These are phyloP conservation scores for Ochetophila trinervis DNA, from an alignment of 306 rosid species.

Conservation along the genomic window DNA sequence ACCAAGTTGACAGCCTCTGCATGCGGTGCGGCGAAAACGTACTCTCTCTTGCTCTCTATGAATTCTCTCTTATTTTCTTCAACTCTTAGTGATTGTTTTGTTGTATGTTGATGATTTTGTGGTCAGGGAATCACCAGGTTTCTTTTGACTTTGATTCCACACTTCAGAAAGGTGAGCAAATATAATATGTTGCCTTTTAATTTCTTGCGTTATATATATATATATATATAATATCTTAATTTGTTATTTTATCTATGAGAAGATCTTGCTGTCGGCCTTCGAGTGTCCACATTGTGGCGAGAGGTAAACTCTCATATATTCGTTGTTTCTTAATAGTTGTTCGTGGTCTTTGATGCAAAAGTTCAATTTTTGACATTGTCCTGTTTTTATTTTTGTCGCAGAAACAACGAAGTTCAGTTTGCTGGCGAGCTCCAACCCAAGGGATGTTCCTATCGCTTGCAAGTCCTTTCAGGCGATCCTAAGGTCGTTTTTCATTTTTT, in stretches of 20 bases:
- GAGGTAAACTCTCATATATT: slow-evolving; percentile 48
- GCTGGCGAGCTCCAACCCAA: slow-evolving; percentile 93
- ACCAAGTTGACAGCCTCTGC: slow-evolving; percentile 77
- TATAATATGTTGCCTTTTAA: not conserved
- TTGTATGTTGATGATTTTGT: not conserved
- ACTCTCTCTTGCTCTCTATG: slow-evolving; percentile 10
- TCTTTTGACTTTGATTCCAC: slow-evolving; percentile 66
- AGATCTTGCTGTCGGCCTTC: slow-evolving; percentile 88
- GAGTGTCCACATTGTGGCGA: slow-evolving; percentile 92
- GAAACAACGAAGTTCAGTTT: slow-evolving; percentile 97
- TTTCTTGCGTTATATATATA: not conserved
- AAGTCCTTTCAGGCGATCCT: slow-evolving; percentile 56
- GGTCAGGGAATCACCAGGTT: slow-evolving; percentile 74
- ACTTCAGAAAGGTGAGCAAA: slow-evolving; percentile 72
- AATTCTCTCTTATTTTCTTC: not conserved
- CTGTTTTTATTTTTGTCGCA: slow-evolving; percentile 22
- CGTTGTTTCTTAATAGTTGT: not conserved
- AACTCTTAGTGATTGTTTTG: not conserved
- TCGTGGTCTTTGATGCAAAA: not conserved
- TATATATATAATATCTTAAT: not conserved
- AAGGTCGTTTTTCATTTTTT: slow-evolving; percentile 50
- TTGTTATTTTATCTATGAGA: slow-evolving; percentile 11
- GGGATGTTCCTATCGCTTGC: slow-evolving; percentile 68
- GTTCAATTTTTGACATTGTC: slow-evolving; percentile 11
- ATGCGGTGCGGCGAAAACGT: slow-evolving; percentile 89